Percentiles rank a stretch among this genome's conserved stretches.
Conservation (phyloP, 352 stramenopile species). For the Pythium myriotylum region DNA sequence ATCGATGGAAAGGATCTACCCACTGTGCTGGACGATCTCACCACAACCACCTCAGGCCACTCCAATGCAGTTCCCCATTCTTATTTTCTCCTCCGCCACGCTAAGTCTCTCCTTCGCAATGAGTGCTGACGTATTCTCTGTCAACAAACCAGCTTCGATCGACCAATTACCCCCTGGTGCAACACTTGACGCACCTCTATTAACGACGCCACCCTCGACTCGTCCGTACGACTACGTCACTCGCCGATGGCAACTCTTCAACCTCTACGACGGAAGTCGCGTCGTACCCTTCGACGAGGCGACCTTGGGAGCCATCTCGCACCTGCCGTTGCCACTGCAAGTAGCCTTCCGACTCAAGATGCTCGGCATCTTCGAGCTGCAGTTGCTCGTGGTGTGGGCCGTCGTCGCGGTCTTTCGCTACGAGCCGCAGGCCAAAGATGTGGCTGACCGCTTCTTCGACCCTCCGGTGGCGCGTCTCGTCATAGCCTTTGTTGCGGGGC, state of each 20-base stretch:
- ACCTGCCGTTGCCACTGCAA: slow-evolving; percentile 25
- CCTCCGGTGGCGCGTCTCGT: neutral
- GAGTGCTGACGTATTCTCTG: too few species aligned
- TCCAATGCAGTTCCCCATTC: too few species aligned
- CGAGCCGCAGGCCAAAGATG: neutral
- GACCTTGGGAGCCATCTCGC: slow-evolving; percentile 11
- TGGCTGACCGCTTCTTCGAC: neutral
- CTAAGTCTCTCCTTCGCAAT: too few species aligned
- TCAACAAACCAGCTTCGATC: neutral
- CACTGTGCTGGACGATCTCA: too few species aligned
- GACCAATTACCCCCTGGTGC: neutral
- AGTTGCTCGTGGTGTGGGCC: slow-evolving; percentile 17
- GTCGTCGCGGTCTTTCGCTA: slow-evolving; percentile 18
- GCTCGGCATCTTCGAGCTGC: slow-evolving; percentile 30
- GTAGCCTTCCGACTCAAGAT: slow-evolving; percentile 31
- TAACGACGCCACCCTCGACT: neutral
- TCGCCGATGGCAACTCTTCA: slow-evolving; percentile 6
- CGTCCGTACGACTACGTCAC: slow-evolving; percentile 11
- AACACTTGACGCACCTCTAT: neutral
- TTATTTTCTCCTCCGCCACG: too few species aligned
- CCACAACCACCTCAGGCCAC: too few species aligned
- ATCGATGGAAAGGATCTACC: too few species aligned
- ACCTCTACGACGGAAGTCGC: neutral
- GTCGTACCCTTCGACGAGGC: neutral
- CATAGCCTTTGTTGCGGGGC: neutral